Base-by-base conservation (phyloP, 306 rosid genomes). In the Morella rubra region DNA sequence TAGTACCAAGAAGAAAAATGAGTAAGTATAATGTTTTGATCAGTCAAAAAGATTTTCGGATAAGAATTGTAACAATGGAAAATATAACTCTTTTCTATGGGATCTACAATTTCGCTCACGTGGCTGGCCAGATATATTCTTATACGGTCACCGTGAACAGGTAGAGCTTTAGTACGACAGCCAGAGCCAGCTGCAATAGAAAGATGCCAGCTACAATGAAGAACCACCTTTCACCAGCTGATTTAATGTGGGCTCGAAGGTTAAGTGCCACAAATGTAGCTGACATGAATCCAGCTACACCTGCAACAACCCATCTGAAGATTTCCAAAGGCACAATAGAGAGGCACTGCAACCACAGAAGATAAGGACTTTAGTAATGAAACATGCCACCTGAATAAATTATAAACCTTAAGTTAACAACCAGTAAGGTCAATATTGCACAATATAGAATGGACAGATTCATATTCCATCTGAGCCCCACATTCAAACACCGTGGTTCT, bases 171-270 rank as follows among this genome's bases (percentile, higher is more conserved):
- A 95, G 84, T 71, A 78, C 94, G 50, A 92, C 87, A 7, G 97
- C 74, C n/a, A 95, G 90, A 76, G 85, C 98, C 81, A 92, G 80
- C 89, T 95, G 98, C 96, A 95, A 81, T 13, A 95, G 85, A 81
- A 92, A 95, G 83, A 95, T 95, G 76, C 89, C 89, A 16, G 93
- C 97, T 67, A 95, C 98, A 79, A 90, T 92, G 78, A 95, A 62
- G 89, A 95, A 83, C 97, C 97, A 95, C 80, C 95, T 87, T 84
- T 88, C 97, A 53, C 98, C 97, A 0, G 97, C 96, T 44, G 98
- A 92, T 60, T 78, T 79, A 19, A 95, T 95, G 81, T 95, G 98
- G 50, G 97, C 97, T 55, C 91, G 88, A 22, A 95, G 98, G 83
- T 95, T 92, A 65, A 89, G 87, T 58, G 97, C 98, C 76, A 95